phyloP scores from a whole-genome alignment of 169 alveolate species.

The Theileria equi region DNA sequence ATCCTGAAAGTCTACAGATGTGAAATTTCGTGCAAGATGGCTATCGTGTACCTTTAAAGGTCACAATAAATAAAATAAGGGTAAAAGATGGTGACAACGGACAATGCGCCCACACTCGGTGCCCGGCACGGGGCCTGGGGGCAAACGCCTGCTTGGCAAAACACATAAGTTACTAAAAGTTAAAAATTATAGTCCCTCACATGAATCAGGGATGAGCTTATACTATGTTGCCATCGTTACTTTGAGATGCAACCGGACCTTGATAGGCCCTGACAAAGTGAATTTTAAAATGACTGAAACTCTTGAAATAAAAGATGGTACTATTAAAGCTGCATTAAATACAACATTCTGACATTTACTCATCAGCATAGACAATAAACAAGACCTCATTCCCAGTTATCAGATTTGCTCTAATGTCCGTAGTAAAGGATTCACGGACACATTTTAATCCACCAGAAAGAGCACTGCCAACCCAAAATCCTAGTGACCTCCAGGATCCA shows the following conservation, averaged over 20 bases:
- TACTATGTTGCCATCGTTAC: too few species aligned
- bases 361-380: too few species aligned
- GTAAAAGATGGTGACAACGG: neutral
- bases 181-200: neutral
- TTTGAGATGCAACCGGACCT: neutral
- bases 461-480: slow-evolving; percentile 3
- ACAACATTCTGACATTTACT: too few species aligned
- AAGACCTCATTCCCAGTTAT: neutral
- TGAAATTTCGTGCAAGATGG: neutral
- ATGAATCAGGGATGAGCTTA: too few species aligned
- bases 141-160: neutral
- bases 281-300: neutral
- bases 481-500: neutral
- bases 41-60: neutral
- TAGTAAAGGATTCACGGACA: neutral
- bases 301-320: too few species aligned
- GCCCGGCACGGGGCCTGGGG: too few species aligned
- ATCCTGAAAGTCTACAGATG: neutral
- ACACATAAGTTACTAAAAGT: neutral
- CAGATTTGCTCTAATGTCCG: neutral
- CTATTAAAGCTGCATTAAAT: too few species aligned
- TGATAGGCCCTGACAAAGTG: neutral
- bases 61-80: neutral
- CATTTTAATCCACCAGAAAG: neutral
- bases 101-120: too few species aligned